Conservation (phyloP, 2,329 filamentous ascomycete species). For the Talaromyces verruculosus region DNA sequence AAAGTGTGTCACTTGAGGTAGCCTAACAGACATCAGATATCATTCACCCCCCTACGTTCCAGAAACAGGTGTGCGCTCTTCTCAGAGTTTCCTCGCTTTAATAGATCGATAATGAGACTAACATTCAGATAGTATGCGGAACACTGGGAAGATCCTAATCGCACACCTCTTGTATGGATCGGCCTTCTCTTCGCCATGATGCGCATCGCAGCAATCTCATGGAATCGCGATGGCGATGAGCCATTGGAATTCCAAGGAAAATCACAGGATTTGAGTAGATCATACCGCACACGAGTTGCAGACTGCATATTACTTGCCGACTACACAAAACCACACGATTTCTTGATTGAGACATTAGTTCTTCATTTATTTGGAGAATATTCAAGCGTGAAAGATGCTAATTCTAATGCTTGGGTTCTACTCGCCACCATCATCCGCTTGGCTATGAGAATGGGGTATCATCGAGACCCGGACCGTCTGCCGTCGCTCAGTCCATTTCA, state of each 20-base stretch:
- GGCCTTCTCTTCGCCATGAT: conserved; percentile 14
- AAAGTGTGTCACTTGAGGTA: background rate
- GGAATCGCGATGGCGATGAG: conserved; percentile 14
- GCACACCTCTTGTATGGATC: conserved; percentile 13
- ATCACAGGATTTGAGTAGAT: conserved; percentile 6
- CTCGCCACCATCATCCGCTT: conserved; percentile 70
- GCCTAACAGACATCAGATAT: background rate
- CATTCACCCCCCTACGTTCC: conserved; percentile 5
- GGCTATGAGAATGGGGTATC: conserved; percentile 76
- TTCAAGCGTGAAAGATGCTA: background rate
- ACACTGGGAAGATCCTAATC: conserved; percentile 3
- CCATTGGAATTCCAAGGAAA: conserved; percentile 9
- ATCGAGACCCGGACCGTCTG: conserved; percentile 60
- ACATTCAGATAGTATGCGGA: conserved; percentile 1
- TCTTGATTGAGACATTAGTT: conserved; percentile 11
- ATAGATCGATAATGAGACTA: background rate
- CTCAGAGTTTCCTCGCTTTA: background rate
- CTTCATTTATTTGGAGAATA: conserved; percentile 15
- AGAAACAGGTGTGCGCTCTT: background rate
- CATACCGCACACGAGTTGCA: conserved; percentile 10
- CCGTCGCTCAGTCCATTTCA: conserved; percentile 33
- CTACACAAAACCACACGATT: conserved; percentile 7
- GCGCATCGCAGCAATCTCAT: conserved; percentile 2
- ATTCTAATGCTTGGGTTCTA: conserved; percentile 59
- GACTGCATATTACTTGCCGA: conserved; percentile 14